Evolutionary conservation across 495 filamentous ascomycete genomes (phyloP), one percentile per base, ranked within the genome.

Genomic region (Neurospora sp.): DNA sequence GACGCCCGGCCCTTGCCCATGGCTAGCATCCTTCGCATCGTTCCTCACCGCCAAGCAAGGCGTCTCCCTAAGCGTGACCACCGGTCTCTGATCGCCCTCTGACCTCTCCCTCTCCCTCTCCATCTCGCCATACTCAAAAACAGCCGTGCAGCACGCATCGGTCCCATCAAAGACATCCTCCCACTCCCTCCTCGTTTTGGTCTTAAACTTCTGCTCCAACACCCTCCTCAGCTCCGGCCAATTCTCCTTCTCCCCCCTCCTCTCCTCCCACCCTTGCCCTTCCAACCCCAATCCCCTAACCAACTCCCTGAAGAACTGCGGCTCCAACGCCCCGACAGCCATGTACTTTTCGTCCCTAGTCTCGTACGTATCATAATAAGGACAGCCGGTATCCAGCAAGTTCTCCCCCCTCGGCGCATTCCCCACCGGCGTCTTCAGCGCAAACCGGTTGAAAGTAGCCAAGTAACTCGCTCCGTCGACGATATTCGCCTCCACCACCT

Each of bases 401-500:
- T 97, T 97, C 75, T 87, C 81, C 0, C 95, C 95, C 44, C 95
- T 85, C 37, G 86, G 84, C 10, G 77, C 78, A 75, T 84, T 75
- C 84, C 94, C 94, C 7, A 87, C 72, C 2, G 87, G 83, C 47
- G 80, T 89, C 71, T 91, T 88, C 39, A 82, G 81, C 59, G 81
- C 81, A 38, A 96, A 85, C 70, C 95, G 83, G 41, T 91, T 89
- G 80, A 94, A 94, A 0, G 89, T 90, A 1, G 90, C 90, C 14
- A 98, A 80, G 77, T 93, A 94, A 9, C 88, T 87, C 27, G 87
- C 87, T 1, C 95, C 95, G 81, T 98, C 95, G 7, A 97, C 94
- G 94, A 98, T 98, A 81, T 97, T 97, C 4, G 91, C 93, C 81
- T 97, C 94, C 0, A 98, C 94, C 3, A 97, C 88, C 81, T 97